Base-by-base conservation (phyloP, 2,329 filamentous ascomycete species). In the Myrmaecium sp. region DNA sequence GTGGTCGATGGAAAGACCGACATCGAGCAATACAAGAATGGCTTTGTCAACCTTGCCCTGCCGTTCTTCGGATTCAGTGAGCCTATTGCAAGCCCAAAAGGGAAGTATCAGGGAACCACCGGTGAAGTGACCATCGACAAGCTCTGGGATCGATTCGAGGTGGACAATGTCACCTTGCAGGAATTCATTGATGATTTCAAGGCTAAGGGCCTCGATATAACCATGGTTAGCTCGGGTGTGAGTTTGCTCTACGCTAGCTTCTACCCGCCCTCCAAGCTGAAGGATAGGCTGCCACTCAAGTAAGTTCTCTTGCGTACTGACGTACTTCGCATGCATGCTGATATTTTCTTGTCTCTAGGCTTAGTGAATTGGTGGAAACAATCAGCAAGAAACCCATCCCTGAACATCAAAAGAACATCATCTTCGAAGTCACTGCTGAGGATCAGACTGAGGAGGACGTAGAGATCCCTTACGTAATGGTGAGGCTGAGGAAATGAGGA, bases 21-120 rank as follows among this genome's bases (percentile, higher is more conserved):
- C 41, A 76, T 94, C 37, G 89, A 95, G 58, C 80, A 95, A 56
- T 98, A 91, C 73, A 95, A 95, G 69, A 98, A 98, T 48, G 89
- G 89, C 10, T 98, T 98, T 54, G 66, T 95, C 57, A 98, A 98
- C 58, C 59, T 98, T 39, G 89, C 89, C 2, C 60, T 98, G 36
- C 89, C 89, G 1, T 95, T 98, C 67, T 93, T 98, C 41, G 86
- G 86, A 20, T 98, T 98, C 67, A 92, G 82, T 45, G 89, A 98
- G 57, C 89, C 89, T 3, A 91, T 98, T 41, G 74, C 74, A 4
- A 93, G 82, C 40, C 82, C 84, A 16, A 95, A 94, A 66, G 80
- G 86, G 36, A 80, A 71, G 43, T 98, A 95, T 58, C 61, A 73
- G 47, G 78, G 82, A 13, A 75, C 74, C 27, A 57, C 79, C 21